Conservation (phyloP, 192 early-diverging fungal genomes). For the Geosiphon pyriformis region DNA sequence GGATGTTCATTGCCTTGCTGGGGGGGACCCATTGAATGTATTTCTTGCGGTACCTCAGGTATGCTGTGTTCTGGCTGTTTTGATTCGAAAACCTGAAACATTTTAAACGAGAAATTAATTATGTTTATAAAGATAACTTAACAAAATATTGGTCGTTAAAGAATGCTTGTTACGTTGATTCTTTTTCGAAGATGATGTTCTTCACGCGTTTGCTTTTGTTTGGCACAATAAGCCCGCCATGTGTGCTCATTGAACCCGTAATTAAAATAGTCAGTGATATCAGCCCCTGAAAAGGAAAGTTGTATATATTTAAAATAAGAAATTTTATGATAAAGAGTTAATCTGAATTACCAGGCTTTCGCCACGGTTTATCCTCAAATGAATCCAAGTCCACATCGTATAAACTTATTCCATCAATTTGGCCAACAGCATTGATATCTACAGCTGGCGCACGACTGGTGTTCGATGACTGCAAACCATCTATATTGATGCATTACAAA, state of each 20-base stretch:
- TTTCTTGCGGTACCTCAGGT: constrained; percentile 1
- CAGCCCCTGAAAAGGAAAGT: constrained; percentile 81
- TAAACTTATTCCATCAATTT: constrained; percentile 75
- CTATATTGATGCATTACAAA: constrained; percentile 33
- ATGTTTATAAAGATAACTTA: too few species aligned
- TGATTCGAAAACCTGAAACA: constrained; percentile 16
- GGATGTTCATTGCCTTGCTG: constrained; percentile 1
- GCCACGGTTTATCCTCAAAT: constrained; percentile 96
- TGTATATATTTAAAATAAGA: too few species aligned
- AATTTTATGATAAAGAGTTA: too few species aligned
- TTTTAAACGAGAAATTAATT: too few species aligned
- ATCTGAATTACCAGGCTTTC: constrained; percentile 60
- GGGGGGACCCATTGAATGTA: constrained; percentile 11
- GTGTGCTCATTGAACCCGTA: constrained; percentile 97
- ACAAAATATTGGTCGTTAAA: too few species aligned
- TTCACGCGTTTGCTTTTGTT: constrained; percentile 84
- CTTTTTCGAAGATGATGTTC: constrained; percentile 55
- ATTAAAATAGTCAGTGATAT: constrained; percentile 99
- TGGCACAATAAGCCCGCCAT: constrained; percentile 91
- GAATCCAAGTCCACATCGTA: constrained; percentile 88
- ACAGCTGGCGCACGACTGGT: constrained; percentile 33
- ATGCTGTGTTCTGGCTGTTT: constrained; percentile 13
- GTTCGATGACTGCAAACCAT: constrained; percentile 31
- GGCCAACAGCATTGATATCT: constrained; percentile 68
- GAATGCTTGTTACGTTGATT: constrained; percentile 31